These are phyloP conservation scores for Saccharomyces hybrid DNA, from an alignment of 1,139 yeast genomes.

Conservation along the genomic window DNA sequence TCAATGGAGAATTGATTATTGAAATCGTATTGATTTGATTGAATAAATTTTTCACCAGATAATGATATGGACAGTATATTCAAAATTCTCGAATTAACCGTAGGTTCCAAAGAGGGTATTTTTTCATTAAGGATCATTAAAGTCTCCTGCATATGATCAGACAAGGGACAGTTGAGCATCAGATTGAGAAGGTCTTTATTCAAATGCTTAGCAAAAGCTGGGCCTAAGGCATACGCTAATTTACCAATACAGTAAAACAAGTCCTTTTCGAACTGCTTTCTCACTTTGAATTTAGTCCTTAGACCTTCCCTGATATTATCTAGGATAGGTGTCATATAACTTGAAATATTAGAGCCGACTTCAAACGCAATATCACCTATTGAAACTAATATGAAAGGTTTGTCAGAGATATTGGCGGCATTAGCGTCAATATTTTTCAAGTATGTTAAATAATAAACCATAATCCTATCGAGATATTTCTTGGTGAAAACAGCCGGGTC, in stretches of 20 bases:
- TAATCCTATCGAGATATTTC: slow-evolving; percentile 70
- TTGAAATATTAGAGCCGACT: slow-evolving; percentile 80
- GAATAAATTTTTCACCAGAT: slow-evolving; percentile 72
- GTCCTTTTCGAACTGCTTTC: slow-evolving; percentile 77
- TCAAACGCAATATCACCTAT: slow-evolving; percentile 81
- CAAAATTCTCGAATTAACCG: slow-evolving; percentile 63
- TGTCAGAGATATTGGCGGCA: slow-evolving; percentile 39
- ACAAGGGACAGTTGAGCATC: slow-evolving; percentile 75
- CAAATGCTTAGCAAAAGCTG: slow-evolving; percentile 85
- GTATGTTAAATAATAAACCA: slow-evolving; percentile 70
- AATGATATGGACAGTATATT: slow-evolving; percentile 70
- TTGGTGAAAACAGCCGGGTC: slow-evolving; percentile 73
- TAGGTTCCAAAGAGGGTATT: slow-evolving; percentile 72
- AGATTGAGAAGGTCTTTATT: slow-evolving; percentile 75
- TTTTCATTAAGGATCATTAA: slow-evolving; percentile 57
- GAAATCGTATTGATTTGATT: slow-evolving; percentile 86
- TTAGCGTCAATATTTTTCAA: slow-evolving; percentile 53
- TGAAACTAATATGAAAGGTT: slow-evolving; percentile 69
- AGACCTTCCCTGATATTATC: slow-evolving; percentile 80
- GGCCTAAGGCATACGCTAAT: slow-evolving; percentile 83
- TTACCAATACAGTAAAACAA: slow-evolving; percentile 85
- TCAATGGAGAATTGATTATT: slow-evolving; percentile 47
- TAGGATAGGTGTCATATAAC: slow-evolving; percentile 78
- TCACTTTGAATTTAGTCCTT: slow-evolving; percentile 55
- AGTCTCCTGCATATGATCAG: slow-evolving; percentile 71